Base-by-base conservation (phyloP, 1,139 yeast genomes). In the Hansenula lynferdii region DNA sequence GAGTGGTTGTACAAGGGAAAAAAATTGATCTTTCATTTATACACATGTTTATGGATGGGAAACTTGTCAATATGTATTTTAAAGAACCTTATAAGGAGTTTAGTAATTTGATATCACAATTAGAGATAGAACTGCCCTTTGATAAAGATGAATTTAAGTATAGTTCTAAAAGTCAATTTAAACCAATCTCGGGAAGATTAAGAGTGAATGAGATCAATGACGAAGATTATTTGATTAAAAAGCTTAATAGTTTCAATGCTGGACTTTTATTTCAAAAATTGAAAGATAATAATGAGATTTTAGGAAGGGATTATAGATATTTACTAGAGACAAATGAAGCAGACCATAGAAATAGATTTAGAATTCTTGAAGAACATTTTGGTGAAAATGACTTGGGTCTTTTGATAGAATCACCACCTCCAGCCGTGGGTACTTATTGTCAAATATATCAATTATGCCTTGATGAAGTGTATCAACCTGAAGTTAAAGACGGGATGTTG, bases 11-110 rank as follows among this genome's bases (percentile, higher is more conserved):
- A 6, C 27, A 31, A n/a, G 9, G n/a, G 6, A 22, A 23, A 4
- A 31, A 31, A 14, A 31, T 31, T 12, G 22, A 28, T 19, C 31
- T 28, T 28, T 28, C 31, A 17, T 19, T 28, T 8, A 28, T 28
- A 6, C 31, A 28, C 8, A 28, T 28, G 31, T 28, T 28, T 14
- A n/a, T 28, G 7, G 31, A 28, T 7, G 31, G 20, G 10, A 8
- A 28, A n/a, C 12, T 28, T 12, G 23, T 19, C 10, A 28, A 19
- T 12, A 15, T 31, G 22, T 17, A 20, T 12, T 12, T 31, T n/a
- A 23, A 31, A 23, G 17, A 23, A 8, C 27, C 34, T 4, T 8
- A 12, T 17, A n/a, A 20, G 6, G 19, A 23, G 5, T 31, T 22
- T 12, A 12, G 22, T 6, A 23, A 17, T 17, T 16, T 15, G 5